A percentile compares a stretch with the other conserved stretches of the same genome.
phyloP scores from a whole-genome alignment of 2,329 filamentous ascomycete species.

The Dactylonectria macrodidyma region DNA sequence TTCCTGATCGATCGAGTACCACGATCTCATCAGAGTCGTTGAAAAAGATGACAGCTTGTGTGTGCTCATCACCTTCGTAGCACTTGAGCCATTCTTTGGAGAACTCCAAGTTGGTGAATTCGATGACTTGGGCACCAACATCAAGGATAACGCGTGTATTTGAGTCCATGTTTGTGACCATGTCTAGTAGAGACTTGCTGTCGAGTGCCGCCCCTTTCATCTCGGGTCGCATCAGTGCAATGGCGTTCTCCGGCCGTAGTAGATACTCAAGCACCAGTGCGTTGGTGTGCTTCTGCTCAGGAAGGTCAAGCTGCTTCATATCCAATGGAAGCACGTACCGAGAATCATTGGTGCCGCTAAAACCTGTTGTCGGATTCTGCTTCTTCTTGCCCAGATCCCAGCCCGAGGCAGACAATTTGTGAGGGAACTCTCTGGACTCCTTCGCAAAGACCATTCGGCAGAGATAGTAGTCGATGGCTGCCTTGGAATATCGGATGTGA shows the following conservation, averaged over 20 bases:
- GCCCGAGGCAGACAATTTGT: slow-evolving; percentile 75
- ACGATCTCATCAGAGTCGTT: slow-evolving; percentile 67
- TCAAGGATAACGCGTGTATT: slow-evolving; percentile 75
- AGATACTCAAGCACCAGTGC: slow-evolving; percentile 75
- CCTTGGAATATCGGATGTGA: slow-evolving; percentile 65
- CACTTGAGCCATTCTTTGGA: slow-evolving; percentile 66
- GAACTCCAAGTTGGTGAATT: slow-evolving; percentile 71
- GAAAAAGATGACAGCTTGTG: slow-evolving; percentile 67
- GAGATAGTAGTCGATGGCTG: slow-evolving; percentile 75
- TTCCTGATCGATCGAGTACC: slow-evolving; percentile 65
- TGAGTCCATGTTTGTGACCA: slow-evolving; percentile 55
- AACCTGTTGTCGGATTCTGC: slow-evolving; percentile 71
- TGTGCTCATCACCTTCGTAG: slow-evolving; percentile 10
- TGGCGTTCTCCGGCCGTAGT: slow-evolving; percentile 65
- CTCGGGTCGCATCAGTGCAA: slow-evolving; percentile 18
- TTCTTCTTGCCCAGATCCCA: slow-evolving; percentile 74
- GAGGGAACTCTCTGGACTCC: slow-evolving; percentile 73
- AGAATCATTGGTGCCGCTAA: slow-evolving; percentile 80
- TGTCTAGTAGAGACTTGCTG: slow-evolving; percentile 60
- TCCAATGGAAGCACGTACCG: slow-evolving; percentile 69
- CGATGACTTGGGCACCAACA: slow-evolving; percentile 79
- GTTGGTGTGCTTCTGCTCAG: slow-evolving; percentile 74
- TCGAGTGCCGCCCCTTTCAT: slow-evolving; percentile 17
- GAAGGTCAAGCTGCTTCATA: slow-evolving; percentile 70
- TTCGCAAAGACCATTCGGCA: slow-evolving; percentile 71